These are phyloP conservation scores for Karstenula rhodostoma DNA, from an alignment of 2,329 filamentous ascomycete genomes.

Conservation along the genomic window DNA sequence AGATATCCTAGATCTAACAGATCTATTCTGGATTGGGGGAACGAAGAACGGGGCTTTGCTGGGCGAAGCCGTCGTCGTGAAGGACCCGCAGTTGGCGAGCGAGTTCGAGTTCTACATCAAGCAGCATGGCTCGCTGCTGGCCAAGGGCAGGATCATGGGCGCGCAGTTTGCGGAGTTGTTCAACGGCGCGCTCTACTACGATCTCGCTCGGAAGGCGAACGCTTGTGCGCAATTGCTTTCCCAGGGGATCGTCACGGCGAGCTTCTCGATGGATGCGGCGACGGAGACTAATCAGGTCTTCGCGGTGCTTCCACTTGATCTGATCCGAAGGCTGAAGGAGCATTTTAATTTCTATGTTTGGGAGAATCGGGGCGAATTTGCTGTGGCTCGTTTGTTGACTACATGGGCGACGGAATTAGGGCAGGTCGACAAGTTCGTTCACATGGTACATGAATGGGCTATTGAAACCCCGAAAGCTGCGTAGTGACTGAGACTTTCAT, in stretches of 20 bases:
- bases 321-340: not conserved
- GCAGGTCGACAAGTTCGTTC: not conserved
- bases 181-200: not conserved
- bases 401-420: conserved; percentile 4
- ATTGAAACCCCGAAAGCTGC: not conserved
- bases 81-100: not conserved
- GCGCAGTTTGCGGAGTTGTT: not conserved
- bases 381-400: conserved; percentile 4
- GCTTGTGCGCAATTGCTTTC: not conserved
- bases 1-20: conserved; percentile 8
- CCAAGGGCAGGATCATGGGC: conserved; percentile 7
- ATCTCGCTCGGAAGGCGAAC: conserved; percentile 1
- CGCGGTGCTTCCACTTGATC: not conserved
- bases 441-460: not conserved
- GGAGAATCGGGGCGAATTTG: not conserved
- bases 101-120: conserved; percentile 14
- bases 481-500: not conserved
- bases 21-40: conserved; percentile 17
- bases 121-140: conserved; percentile 13
- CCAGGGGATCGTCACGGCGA: not conserved
- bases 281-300: conserved; percentile 10
- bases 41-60: conserved; percentile 16
- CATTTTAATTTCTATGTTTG: conserved; percentile 2
- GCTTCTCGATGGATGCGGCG: not conserved
- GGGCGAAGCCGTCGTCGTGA: conserved; percentile 16